Evolutionary conservation across 306 rosid genomes (phyloP), one percentile per base, ranked within the genome.

Genomic region (Urtica urens): DNA sequence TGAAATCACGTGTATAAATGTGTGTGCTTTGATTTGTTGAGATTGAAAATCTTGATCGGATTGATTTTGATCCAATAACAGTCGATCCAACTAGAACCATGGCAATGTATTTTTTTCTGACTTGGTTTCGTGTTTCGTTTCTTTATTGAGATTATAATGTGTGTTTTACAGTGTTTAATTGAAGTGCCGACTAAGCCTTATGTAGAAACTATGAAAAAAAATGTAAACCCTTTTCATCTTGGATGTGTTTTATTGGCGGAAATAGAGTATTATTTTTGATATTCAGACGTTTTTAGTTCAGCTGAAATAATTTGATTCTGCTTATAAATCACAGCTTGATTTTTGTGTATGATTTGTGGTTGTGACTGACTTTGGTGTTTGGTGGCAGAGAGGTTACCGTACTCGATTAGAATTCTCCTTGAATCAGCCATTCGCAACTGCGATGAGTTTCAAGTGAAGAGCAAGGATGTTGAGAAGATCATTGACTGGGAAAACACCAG

Each of bases 341-440:
- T 9, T 42, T 3, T 18, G 1, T 41, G 22, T 41, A 4, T 42
- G 47, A 18, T 23, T 18, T 19, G 23, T 43, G 14, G 23, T 42
- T 42, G 46, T 2, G 46, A 40, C 18, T 40, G 46, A 10, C 14
- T 5, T 55, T 69, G 26, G 8, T 71, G 66, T 47, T 63, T 53
- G 47, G 43, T 58, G 19, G 47, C 80, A 75, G 99, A 90, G 59
- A 83, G 59, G 39, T 87, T 90, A 26, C 99, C 99, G n/a, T 81
- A 72, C 78, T 77, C 99, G 27, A 76, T 85, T 10, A 79, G 71
- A 77, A 90, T 90, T 51, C 95, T 90, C 58, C 92, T 90, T 4
- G 99, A 90, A 66, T 85, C 95, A 13, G 95, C 99, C 18, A 85
- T 90, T 28, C 95, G 99, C 4, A 85, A 90, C 59, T 90, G 95